Conservation (phyloP, 495 filamentous ascomycete genomes). For the Penicillium pancosmium region DNA sequence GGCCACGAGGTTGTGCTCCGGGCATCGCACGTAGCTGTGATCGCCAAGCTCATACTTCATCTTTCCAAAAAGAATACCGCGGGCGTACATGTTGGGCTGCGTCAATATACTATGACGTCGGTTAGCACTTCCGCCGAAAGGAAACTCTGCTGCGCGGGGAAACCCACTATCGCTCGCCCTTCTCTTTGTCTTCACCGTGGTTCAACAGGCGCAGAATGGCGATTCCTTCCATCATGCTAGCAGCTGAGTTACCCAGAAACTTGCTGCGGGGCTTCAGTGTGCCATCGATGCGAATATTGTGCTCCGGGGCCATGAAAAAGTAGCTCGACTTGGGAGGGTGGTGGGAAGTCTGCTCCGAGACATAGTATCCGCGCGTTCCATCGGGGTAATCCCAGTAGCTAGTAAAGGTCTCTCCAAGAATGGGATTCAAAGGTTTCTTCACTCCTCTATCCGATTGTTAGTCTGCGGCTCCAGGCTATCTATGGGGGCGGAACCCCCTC, state of each 20-base stretch:
- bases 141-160: neutral
- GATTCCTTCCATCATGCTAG: conserved; percentile 97
- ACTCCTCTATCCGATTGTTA: conserved; percentile 66
- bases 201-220: conserved; percentile 86
- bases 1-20: conserved; percentile 81
- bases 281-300: conserved; percentile 93
- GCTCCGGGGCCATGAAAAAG: conserved; percentile 97
- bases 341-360: conserved; percentile 94
- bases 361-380: conserved; percentile 86
- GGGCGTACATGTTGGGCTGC: conserved; percentile 99
- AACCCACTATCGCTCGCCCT: conserved; percentile 85
- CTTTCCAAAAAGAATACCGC: conserved; percentile 96
- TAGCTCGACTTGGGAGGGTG: conserved; percentile 98
- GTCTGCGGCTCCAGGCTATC: neutral
- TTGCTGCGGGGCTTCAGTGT: conserved; percentile 95
- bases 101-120: conserved; percentile 69
- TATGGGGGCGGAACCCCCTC: neutral
- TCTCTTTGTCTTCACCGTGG: conserved; percentile 60
- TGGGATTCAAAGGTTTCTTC: conserved; percentile 97
- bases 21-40: conserved; percentile 91
- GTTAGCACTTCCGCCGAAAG: conserved; percentile 15
- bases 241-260: conserved; percentile 96
- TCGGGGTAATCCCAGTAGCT: conserved; percentile 95
- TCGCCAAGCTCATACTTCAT: conserved; percentile 99
- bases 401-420: conserved; percentile 92